These are phyloP conservation scores for Apostasia ramifera DNA, from an alignment of 106 monocot species.

Conservation along the genomic window DNA sequence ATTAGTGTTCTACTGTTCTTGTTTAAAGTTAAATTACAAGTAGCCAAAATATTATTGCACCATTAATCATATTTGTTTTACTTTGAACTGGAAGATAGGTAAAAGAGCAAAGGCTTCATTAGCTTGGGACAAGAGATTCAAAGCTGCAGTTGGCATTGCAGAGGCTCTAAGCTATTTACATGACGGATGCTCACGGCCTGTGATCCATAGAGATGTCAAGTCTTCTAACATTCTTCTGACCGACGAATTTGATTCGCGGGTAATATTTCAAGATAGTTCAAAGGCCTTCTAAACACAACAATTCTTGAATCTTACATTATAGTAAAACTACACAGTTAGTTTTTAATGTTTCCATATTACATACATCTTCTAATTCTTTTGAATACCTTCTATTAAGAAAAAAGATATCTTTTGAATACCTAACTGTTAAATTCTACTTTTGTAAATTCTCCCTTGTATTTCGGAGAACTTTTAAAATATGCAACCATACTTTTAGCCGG, in stretches of 20 bases:
- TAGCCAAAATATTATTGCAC: neutral
- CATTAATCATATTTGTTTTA: neutral
- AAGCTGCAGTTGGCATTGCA: conserved; percentile 58
- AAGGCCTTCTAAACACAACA: no score
- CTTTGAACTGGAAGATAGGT: conserved; percentile 21
- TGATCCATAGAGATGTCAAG: conserved; percentile 90
- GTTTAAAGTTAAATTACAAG: neutral
- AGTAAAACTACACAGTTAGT: no score
- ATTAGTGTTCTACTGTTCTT: no score
- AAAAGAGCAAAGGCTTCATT: conserved; percentile 28
- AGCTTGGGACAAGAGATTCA: conserved; percentile 62
- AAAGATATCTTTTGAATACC: no score
- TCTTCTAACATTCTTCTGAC: conserved; percentile 92
- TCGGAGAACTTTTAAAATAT: no score
- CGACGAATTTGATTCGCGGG: conserved; percentile 58
- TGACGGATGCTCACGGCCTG: conserved; percentile 23
- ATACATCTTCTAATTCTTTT: no score
- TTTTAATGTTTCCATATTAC: no score
- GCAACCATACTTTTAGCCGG: no score
- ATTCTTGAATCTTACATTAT: no score
- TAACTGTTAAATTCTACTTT: no score
- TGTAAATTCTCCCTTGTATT: no score
- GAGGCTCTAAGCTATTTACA: conserved; percentile 67
- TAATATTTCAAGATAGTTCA: conserved; percentile 1
- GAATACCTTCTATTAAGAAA: no score